These are phyloP conservation scores for Aspergillus pseudotamarii DNA, from an alignment of 2,329 filamentous ascomycete genomes.

Conservation along the genomic window DNA sequence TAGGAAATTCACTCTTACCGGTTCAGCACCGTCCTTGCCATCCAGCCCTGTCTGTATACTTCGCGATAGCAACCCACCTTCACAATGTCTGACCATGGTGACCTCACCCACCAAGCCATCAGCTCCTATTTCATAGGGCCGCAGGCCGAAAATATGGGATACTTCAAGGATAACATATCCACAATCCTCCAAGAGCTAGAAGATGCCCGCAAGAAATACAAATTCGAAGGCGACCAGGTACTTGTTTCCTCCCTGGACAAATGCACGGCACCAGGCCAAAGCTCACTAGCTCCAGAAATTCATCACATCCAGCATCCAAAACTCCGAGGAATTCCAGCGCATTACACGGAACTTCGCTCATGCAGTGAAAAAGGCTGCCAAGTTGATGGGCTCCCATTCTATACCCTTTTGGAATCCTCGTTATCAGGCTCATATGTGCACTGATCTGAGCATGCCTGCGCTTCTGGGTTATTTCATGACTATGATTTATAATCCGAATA, in stretches of 20 bases:
- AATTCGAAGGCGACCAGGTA: not conserved
- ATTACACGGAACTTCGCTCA: conserved; percentile 38
- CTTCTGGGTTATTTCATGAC: conserved; percentile 53
- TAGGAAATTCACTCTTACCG: too few relatives aligned
- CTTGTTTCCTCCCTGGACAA: not conserved
- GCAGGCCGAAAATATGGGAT: conserved; percentile 37
- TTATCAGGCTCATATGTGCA: conserved; percentile 53
- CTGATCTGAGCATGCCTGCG: conserved; percentile 47
- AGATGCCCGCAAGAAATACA: conserved; percentile 28
- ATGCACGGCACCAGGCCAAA: not conserved
- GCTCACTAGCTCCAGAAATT: not conserved
- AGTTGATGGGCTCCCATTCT: conserved; percentile 46
- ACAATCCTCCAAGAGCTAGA: conserved; percentile 44
- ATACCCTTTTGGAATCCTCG: conserved; percentile 50
- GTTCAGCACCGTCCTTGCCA: too few relatives aligned
- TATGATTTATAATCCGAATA: conserved; percentile 56
- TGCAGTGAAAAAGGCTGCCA: conserved; percentile 40
- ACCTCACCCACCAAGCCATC: conserved; percentile 10
- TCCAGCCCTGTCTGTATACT: too few relatives aligned
- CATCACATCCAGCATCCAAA: conserved; percentile 13
- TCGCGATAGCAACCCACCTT: not conserved
- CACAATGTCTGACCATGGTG: not conserved
- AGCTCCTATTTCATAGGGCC: conserved; percentile 14
- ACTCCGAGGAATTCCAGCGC: conserved; percentile 17
- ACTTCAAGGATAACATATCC: conserved; percentile 45